Percentiles rank a stretch among this genome's conserved stretches.
Evolutionary conservation across 352 stramenopile genomes (phyloP).

Genomic region (Poterioochromonas sp.): DNA sequence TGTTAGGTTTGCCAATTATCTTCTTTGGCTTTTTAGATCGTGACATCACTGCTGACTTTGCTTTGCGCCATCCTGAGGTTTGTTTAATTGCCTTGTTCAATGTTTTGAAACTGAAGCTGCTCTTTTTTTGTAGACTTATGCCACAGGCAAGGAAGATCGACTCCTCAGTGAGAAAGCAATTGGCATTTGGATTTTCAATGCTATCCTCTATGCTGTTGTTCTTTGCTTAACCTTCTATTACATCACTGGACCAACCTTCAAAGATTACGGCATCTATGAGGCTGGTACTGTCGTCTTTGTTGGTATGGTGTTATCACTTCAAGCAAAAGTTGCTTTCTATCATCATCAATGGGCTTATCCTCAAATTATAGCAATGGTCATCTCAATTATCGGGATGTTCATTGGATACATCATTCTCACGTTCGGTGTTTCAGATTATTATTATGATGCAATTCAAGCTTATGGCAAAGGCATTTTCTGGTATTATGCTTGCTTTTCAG

Average conservation of each 20-base stretch:
- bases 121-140: constrained; percentile 35
- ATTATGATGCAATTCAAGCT: background rate
- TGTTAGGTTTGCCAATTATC: constrained; percentile 45
- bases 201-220: constrained; percentile 19
- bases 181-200: constrained; percentile 33
- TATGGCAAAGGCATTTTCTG: background rate
- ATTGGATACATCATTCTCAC: background rate
- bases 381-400: background rate
- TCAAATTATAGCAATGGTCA: background rate
- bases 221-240: background rate
- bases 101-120: background rate
- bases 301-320: background rate
- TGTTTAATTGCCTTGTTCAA: background rate
- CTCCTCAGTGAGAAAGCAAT: constrained; percentile 40
- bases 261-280: background rate
- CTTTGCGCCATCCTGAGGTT: constrained; percentile 27
- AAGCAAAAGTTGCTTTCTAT: constrained; percentile 16
- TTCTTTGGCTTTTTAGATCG: constrained; percentile 45
- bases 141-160: constrained; percentile 37
- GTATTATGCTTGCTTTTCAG: background rate
- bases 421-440: background rate
- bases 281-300: constrained; percentile 10
- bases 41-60: constrained; percentile 32
- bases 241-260: background rate
- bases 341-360: constrained; percentile 5